Base-by-base conservation (phyloP, 1,284 basidiomycete genomes). In the Cutaneotrichosporon sp. region DNA sequence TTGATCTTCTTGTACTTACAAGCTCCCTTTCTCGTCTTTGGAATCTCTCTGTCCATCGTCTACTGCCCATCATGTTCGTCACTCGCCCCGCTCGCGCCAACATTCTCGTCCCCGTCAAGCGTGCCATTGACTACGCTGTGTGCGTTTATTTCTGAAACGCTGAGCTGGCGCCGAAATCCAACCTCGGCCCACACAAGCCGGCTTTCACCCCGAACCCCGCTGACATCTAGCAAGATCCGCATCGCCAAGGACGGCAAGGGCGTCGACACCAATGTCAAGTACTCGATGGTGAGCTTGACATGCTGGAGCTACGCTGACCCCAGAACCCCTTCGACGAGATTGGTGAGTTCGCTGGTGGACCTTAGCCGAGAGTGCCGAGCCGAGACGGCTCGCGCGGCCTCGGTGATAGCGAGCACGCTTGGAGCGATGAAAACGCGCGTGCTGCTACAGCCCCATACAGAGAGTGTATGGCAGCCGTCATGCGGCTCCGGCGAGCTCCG, bases 241-340 rank as follows among this genome's bases (percentile, higher is more conserved):
- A 91, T 97, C 60, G 94, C 93, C 77, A 86, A 91, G 8, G 88
- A 90, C 71, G 90, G 94, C 76, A 95, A 92, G 60, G 93, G 92
- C 21, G 88, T 97, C 56, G 94, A 97, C 84, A 89, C 90, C 60
- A 92, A 89, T 80, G 93, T 96, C 71, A 97, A 97, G 85, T 94
- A 97, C 82, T 95, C 92, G 2, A 97, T 97, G 93, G 94, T 93
- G 71, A 72, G 87, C 71, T 21, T 4, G 26, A 21, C 30, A 10
- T 42, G 8, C 51, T 21, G n/a, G 30, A 53, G 14, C 46, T 11
- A 55, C 4, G 56, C 66, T 66, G 58, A 65, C 57, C 22, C 11
- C 62, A 96, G 93, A 97, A 97, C 81, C 94, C 94, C 0, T 97
- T 97, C 73, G 93, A 96, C 78, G 93, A 97, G 82, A 97, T 97